Conservation (phyloP, 495 filamentous ascomycete genomes). For the Xylaria flabelliformis region DNA sequence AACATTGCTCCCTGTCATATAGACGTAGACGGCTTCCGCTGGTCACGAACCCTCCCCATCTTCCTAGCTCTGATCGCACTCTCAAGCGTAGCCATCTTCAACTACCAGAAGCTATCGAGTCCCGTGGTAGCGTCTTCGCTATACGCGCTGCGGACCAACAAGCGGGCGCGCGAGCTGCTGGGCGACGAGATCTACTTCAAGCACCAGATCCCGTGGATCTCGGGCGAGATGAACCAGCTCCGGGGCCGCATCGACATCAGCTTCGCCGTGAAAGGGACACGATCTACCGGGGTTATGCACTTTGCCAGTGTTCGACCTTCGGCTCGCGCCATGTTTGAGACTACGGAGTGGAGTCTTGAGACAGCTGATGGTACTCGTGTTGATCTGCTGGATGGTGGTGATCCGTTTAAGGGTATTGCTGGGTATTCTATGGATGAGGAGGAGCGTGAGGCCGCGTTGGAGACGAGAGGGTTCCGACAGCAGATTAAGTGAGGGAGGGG, state of each 20-base stretch:
- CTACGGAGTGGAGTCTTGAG: slow-evolving; percentile 77
- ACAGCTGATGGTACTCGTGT: slow-evolving; percentile 68
- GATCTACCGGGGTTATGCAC: slow-evolving; percentile 71
- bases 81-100: slow-evolving; percentile 87
- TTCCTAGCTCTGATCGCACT: slow-evolving; percentile 65
- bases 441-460: slow-evolving; percentile 42
- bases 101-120: slow-evolving; percentile 91
- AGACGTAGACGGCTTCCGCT: slow-evolving; percentile 49
- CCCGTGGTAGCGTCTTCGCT: slow-evolving; percentile 84
- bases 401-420: slow-evolving; percentile 62
- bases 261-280: slow-evolving; percentile 88
- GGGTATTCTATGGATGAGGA: slow-evolving; percentile 42
- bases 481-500: slow-evolving; percentile 39
- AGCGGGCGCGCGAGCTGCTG: slow-evolving; percentile 72
- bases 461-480: slow-evolving; percentile 52
- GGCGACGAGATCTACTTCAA: slow-evolving; percentile 95
- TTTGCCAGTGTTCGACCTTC: slow-evolving; percentile 78
- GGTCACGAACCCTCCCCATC: slow-evolving; percentile 58
- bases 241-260: slow-evolving; percentile 87
- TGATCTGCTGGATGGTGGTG: slow-evolving; percentile 69
- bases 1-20: background rate
- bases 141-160: slow-evolving; percentile 85
- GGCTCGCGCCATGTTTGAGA: slow-evolving; percentile 76
- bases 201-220: slow-evolving; percentile 88
- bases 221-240: slow-evolving; percentile 91